Evolutionary conservation across 2,329 filamentous ascomycete genomes (phyloP).

Genomic region (Sarocladium strictum): DNA sequence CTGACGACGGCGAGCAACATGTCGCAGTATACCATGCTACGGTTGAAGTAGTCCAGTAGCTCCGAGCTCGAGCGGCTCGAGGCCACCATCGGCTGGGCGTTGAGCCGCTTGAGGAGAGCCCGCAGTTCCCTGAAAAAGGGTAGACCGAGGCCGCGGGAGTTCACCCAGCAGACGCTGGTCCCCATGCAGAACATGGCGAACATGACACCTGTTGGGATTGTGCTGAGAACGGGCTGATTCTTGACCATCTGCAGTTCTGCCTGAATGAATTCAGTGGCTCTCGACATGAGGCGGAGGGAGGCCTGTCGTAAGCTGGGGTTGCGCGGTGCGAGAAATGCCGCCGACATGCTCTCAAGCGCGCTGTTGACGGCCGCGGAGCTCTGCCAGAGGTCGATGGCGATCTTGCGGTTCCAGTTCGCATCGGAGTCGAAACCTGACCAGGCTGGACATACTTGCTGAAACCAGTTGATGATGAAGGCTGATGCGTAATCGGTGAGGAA

Average conservation of each 20-base stretch:
- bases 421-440: conserved; percentile 36
- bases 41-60: conserved; percentile 30
- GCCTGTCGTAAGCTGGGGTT: conserved; percentile 30
- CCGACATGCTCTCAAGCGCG: conserved; percentile 35
- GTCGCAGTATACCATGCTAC: conserved; percentile 33
- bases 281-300: conserved; percentile 26
- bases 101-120: conserved; percentile 20
- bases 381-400: conserved; percentile 30
- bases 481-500: conserved; percentile 20
- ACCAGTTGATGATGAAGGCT: conserved; percentile 28
- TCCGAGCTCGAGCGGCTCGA: conserved; percentile 18
- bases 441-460: conserved; percentile 31
- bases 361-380: conserved; percentile 30
- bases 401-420: conserved; percentile 30
- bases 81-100: conserved; percentile 13
- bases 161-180: conserved; percentile 34
- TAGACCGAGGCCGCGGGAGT: conserved; percentile 25
- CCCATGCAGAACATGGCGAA: conserved; percentile 34
- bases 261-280: conserved; percentile 28
- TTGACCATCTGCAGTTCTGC: conserved; percentile 24
- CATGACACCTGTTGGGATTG: conserved; percentile 27
- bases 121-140: conserved; percentile 26
- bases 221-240: conserved; percentile 13
- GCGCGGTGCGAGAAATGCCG: conserved; percentile 27
- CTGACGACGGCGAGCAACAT: conserved; percentile 32